Evolutionary conservation across 495 filamentous ascomycete species (phyloP).

Genomic region (Tuber borchii): DNA sequence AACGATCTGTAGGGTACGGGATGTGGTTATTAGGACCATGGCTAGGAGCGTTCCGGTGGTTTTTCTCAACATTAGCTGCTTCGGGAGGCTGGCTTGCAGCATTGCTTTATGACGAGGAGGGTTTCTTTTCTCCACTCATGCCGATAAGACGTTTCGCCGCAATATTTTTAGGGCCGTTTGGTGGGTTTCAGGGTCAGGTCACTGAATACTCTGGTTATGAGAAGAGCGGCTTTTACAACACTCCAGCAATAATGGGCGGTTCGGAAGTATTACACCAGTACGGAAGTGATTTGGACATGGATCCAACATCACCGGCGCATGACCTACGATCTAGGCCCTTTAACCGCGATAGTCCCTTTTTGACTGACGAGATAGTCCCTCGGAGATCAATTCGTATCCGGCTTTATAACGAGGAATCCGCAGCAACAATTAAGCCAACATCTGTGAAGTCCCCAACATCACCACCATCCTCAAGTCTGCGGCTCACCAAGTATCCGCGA

Average conservation of each 20-base stretch:
- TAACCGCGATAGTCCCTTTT: conserved; percentile 8
- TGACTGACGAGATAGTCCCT: conserved; percentile 55
- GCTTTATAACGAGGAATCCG: conserved; percentile 71
- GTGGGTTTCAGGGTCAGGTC: neutral
- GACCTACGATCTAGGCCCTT: conserved; percentile 27
- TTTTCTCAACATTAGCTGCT: conserved; percentile 68
- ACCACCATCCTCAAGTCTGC: conserved; percentile 51
- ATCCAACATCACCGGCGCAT: conserved; percentile 16
- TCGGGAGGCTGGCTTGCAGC: conserved; percentile 75
- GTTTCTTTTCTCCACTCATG: conserved; percentile 57
- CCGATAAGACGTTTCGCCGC: conserved; percentile 14
- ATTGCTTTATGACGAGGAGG: conserved; percentile 71
- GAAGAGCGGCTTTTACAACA: conserved; percentile 9
- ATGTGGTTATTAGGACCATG: conserved; percentile 37
- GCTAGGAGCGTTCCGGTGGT: conserved; percentile 51
- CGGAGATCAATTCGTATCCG: conserved; percentile 86
- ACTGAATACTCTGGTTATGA: neutral
- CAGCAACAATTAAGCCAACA: conserved; percentile 57
- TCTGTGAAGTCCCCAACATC: conserved; percentile 86
- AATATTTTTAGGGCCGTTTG: conserved; percentile 12
- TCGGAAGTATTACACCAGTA: conserved; percentile 6
- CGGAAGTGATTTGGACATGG: neutral
- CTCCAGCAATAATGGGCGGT: conserved; percentile 3
- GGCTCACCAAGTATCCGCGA: conserved; percentile 79
- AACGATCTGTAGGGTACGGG: conserved; percentile 22